These are phyloP conservation scores for Allomyces javanicus DNA, from an alignment of 192 early-diverging fungal genomes.

Conservation along the genomic window DNA sequence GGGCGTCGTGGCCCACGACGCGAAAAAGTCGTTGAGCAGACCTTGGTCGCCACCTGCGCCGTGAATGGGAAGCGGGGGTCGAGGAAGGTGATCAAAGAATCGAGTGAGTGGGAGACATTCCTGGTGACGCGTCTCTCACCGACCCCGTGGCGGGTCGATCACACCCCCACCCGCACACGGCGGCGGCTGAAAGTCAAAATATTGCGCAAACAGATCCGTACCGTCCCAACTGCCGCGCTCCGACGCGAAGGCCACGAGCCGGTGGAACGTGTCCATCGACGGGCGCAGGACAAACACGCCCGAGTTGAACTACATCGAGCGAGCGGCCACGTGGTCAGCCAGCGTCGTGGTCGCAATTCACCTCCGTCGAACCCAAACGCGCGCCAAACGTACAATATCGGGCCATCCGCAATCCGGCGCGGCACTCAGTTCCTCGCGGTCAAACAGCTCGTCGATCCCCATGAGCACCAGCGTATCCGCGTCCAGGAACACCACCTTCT, in stretches of 20 bases:
- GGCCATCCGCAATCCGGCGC: constrained; percentile 91
- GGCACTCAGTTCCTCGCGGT: constrained; percentile 47
- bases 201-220: constrained; percentile 10
- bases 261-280: constrained; percentile 22
- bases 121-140: too few relatives aligned
- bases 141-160: too few relatives aligned
- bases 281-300: constrained; percentile 57
- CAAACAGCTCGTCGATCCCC: constrained; percentile 69
- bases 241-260: constrained; percentile 24
- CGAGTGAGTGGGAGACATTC: too few relatives aligned
- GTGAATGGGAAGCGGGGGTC: not conserved
- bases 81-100: too few relatives aligned
- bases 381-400: constrained; percentile 24
- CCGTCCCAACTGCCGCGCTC: constrained; percentile 66
- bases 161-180: too few relatives aligned
- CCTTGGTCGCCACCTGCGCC: constrained; percentile 87
- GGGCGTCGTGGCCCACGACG: constrained; percentile 41
- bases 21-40: constrained; percentile 72
- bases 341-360: too few relatives aligned
- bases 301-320: not conserved
- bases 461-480: constrained; percentile 73
- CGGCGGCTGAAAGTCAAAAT: too few relatives aligned
- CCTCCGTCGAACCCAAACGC: too few relatives aligned
- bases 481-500: constrained; percentile 61
- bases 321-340: too few relatives aligned